Percentiles rank a stretch among this genome's conserved stretches.
These are phyloP conservation scores for Rhizopogon roseolus DNA, from an alignment of 768 basidiomycete genomes.

Conservation along the genomic window DNA sequence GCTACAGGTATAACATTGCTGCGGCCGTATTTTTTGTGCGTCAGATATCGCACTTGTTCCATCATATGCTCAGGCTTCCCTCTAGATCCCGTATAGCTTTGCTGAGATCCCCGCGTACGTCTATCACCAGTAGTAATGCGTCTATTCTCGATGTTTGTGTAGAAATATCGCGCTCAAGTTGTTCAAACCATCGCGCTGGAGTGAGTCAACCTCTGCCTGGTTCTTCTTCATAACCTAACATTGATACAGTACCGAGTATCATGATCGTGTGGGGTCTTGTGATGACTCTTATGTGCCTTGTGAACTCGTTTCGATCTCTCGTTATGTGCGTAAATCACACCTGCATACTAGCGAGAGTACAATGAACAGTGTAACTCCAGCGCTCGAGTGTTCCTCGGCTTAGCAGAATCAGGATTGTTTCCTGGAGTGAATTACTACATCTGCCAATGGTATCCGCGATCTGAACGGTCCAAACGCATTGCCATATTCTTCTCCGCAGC, in stretches of 20 bases:
- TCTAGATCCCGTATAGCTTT: slow-evolving; percentile 31
- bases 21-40: slow-evolving; percentile 35
- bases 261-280: slow-evolving; percentile 37
- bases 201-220: slow-evolving; percentile 13
- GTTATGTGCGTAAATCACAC: slow-evolving; percentile 22
- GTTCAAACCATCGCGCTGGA: slow-evolving; percentile 29
- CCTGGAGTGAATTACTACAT: slow-evolving; percentile 40
- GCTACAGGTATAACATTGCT: slow-evolving; percentile 31
- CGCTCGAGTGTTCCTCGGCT: slow-evolving; percentile 37
- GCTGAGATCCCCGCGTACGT: slow-evolving; percentile 35
- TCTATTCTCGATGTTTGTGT: neutral
- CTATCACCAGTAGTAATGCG: neutral
- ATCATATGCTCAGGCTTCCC: neutral
- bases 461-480: slow-evolving; percentile 54
- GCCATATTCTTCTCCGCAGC: slow-evolving; percentile 64
- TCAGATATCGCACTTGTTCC: neutral
- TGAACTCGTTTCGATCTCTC: slow-evolving; percentile 26
- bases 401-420: slow-evolving; percentile 45
- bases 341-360: neutral
- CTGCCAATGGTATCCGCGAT: slow-evolving; percentile 56
- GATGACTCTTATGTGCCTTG: slow-evolving; percentile 34
- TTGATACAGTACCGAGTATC: slow-evolving; percentile 31
- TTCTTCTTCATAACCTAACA: slow-evolving; percentile 9
- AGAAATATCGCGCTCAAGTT: slow-evolving; percentile 36
- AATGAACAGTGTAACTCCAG: slow-evolving; percentile 12